Base-by-base conservation (phyloP, 371 early-diverging fungal genomes). In the Mucor lusitanicus region DNA sequence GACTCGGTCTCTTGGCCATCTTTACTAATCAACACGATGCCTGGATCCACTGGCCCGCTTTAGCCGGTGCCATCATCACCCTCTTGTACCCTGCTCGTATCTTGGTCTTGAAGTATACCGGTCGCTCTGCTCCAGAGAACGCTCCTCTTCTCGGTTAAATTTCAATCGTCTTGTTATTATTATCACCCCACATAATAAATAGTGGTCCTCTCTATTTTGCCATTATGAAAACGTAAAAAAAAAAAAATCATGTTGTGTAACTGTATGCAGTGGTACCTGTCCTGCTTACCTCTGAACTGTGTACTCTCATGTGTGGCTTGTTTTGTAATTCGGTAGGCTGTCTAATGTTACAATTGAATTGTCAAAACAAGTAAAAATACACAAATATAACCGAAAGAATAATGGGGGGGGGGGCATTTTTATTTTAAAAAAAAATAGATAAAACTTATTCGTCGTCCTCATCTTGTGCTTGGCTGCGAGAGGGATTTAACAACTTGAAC, bases 31-130 rank as follows among this genome's bases (percentile, higher is more conserved):
- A 78, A 68, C 70, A 76, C 8, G 78, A 81, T 59, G 35, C 74
- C 35, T 78, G 78, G 78, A 78, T 78, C 35, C 77, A 77, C 81
- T 80, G 84, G 86, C 62, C 82, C 53, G 77, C 88, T 37, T 80
- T 90, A 42, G 80, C 72, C 40, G 71, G 77, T 56, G 85, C 80
- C 44, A 81, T 87, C 68, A 68, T 83, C 57, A 83, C 85, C 30
- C 72, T 81, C n/a, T 57, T 84, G 44, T 88, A 87, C 68, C 85
- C 87, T 68, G 63, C 78, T 65, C 82, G 83, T 68, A 86, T 85
- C 32, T 80, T 75, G 44, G 71, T 83, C 55, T 82, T 77, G 75
- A 82, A 77, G 50, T 67, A 77, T 19, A 63, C 83, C 35, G 83
- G 84, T 57, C 78, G 78, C 61, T 46, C 77, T 7, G 58, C 68